Percentiles rank a stretch among this genome's conserved stretches.
Conservation (phyloP, 2,329 filamentous ascomycete species). For the Aspergillus sp. region DNA sequence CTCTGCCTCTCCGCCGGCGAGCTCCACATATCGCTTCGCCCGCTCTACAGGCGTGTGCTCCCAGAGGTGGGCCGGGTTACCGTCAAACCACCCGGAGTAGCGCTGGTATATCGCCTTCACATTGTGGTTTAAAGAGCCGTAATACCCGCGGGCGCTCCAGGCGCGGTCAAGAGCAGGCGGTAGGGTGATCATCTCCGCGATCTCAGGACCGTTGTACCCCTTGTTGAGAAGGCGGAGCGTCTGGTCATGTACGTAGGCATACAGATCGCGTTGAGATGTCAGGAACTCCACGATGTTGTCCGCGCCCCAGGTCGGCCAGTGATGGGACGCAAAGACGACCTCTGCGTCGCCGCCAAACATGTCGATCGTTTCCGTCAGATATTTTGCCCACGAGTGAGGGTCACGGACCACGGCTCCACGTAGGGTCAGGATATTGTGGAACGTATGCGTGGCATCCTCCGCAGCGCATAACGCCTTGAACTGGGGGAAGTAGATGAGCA, state of each 20-base stretch:
- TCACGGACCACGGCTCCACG: constrained; percentile 43
- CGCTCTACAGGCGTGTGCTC: constrained; percentile 33
- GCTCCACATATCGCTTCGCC: constrained; percentile 24
- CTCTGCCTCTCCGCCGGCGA: constrained; percentile 23
- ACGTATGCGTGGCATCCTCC: constrained; percentile 38
- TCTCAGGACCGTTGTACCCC: constrained; percentile 35
- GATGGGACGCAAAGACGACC: constrained; percentile 36
- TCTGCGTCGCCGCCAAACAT: constrained; percentile 30
- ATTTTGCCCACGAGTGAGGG: constrained; percentile 37
- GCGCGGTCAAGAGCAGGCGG: constrained; percentile 28
- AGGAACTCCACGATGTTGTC: constrained; percentile 25
- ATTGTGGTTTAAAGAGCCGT: constrained; percentile 39
- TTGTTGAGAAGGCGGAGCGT: constrained; percentile 38
- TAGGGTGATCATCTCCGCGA: constrained; percentile 34
- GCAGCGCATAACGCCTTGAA: constrained; percentile 36
- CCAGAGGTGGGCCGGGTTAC: constrained; percentile 36
- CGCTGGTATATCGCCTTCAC: constrained; percentile 39
- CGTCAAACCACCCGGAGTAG: constrained; percentile 34
- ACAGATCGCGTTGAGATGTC: constrained; percentile 37
- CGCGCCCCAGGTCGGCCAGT: constrained; percentile 42
- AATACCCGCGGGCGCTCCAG: constrained; percentile 33
- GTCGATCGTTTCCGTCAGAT: constrained; percentile 33
- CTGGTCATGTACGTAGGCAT: constrained; percentile 41
- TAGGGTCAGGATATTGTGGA: constrained; percentile 44
- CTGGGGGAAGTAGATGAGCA: constrained; percentile 41